Evolutionary conservation across 2,329 filamentous ascomycete species (phyloP).

Genomic region (Penicillium sclerotigenum): DNA sequence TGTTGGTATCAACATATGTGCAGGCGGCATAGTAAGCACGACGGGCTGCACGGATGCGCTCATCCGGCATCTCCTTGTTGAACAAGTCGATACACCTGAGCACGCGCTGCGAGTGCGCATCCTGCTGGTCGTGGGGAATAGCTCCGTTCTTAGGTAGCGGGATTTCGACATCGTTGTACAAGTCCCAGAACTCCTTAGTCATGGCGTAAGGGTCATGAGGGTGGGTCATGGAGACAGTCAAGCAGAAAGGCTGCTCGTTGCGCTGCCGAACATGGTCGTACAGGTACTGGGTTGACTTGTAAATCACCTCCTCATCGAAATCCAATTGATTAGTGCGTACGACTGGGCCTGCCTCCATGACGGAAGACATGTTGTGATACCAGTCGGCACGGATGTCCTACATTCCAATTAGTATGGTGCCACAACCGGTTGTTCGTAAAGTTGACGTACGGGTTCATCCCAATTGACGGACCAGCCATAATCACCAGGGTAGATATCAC

Average conservation of each 20-base stretch:
- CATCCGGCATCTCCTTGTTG: slow-evolving; percentile 77
- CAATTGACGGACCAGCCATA: slow-evolving; percentile 95
- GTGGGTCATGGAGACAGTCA: slow-evolving; percentile 91
- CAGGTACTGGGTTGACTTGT: slow-evolving; percentile 81
- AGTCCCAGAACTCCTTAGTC: slow-evolving; percentile 87
- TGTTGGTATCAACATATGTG: slow-evolving; percentile 89
- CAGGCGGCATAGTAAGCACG: slow-evolving; percentile 90
- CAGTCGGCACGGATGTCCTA: slow-evolving; percentile 69
- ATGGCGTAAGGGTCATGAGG: slow-evolving; percentile 95
- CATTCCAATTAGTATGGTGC: background rate
- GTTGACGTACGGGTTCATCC: slow-evolving; percentile 67
- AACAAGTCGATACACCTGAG: slow-evolving; percentile 83
- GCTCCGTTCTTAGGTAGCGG: slow-evolving; percentile 68
- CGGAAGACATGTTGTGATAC: slow-evolving; percentile 95
- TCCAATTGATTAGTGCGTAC: slow-evolving; percentile 92
- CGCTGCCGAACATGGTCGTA: slow-evolving; percentile 87
- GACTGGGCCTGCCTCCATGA: slow-evolving; percentile 83
- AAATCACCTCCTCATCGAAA: slow-evolving; percentile 95
- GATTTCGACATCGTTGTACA: slow-evolving; percentile 86
- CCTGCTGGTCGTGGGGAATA: slow-evolving; percentile 76
- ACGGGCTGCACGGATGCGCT: slow-evolving; percentile 80
- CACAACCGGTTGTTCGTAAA: background rate
- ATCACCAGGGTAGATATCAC: slow-evolving; percentile 91
- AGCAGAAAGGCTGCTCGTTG: slow-evolving; percentile 72
- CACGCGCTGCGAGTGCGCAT: slow-evolving; percentile 81